Conservation (phyloP, 202 grass and related monocot genomes). For the Brachypodium distachyon region DNA sequence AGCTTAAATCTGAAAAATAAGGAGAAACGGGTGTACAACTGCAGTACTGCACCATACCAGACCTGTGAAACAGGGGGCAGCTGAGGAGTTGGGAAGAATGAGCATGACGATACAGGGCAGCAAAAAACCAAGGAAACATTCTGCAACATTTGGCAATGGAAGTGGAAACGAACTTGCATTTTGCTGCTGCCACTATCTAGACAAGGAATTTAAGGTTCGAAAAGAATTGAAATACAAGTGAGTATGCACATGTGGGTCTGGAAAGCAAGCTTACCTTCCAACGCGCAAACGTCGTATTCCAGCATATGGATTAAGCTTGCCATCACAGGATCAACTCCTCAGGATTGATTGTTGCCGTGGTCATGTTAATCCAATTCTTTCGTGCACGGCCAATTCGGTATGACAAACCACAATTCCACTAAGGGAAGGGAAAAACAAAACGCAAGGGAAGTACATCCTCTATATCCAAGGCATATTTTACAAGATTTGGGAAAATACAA, state of each 20-base stretch:
- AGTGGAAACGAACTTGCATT: background rate
- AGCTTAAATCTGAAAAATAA: background rate
- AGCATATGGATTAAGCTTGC: conserved; percentile 20
- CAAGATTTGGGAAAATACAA: background rate
- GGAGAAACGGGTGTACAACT: no score
- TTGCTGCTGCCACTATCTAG: no score
- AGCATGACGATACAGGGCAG: background rate
- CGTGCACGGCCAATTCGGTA: background rate
- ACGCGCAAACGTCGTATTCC: conserved; percentile 11
- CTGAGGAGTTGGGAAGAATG: background rate
- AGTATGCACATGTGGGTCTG: conserved; percentile 28
- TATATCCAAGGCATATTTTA: background rate
- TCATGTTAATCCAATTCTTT: conserved; percentile 10
- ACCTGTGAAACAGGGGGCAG: conserved; percentile 12
- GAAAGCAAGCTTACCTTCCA: conserved; percentile 48
- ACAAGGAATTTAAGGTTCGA: no score
- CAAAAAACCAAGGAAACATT: background rate
- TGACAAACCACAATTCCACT: background rate
- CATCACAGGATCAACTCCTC: conserved; percentile 40
- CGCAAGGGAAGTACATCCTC: background rate
- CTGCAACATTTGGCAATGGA: background rate
- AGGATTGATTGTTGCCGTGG: conserved; percentile 13
- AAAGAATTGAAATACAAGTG: background rate
- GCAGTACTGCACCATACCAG: background rate
- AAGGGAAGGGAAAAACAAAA: no score